Evolutionary conservation across 306 rosid species (phyloP).

Genomic region (Vigna radiata): DNA sequence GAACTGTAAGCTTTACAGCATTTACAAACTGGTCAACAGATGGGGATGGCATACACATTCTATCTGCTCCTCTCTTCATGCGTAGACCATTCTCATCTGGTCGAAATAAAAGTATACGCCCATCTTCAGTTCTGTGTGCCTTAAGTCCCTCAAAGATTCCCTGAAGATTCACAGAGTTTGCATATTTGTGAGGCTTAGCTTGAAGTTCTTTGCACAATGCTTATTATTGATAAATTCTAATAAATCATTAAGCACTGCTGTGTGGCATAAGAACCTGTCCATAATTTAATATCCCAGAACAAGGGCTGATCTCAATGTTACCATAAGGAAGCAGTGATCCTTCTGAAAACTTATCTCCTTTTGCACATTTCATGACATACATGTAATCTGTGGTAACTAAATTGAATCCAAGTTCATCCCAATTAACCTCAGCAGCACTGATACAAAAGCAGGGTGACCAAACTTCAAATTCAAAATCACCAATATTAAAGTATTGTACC

Average conservation of each 20-base stretch:
- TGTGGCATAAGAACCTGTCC: slow-evolving; percentile 60
- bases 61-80: slow-evolving; percentile 67
- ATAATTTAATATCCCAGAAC: slow-evolving; percentile 64
- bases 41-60: slow-evolving; percentile 74
- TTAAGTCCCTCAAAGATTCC: slow-evolving; percentile 75
- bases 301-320: slow-evolving; percentile 62
- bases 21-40: slow-evolving; percentile 60
- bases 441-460: not conserved
- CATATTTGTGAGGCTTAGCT: slow-evolving; percentile 1
- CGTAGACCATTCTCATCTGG: slow-evolving; percentile 67
- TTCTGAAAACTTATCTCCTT: slow-evolving; percentile 49
- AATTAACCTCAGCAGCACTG: slow-evolving; percentile 46
- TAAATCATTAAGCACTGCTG: not conserved
- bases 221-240: not conserved
- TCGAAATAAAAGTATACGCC: slow-evolving; percentile 56
- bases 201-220: not conserved
- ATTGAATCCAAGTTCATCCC: slow-evolving; percentile 64
- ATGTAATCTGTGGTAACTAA: slow-evolving; percentile 59
- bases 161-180: slow-evolving; percentile 37
- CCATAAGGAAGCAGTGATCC: slow-evolving; percentile 55
- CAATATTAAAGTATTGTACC: not conserved
- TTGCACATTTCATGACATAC: slow-evolving; percentile 58
- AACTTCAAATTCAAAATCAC: not conserved
- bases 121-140: slow-evolving; percentile 67
- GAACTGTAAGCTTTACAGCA: slow-evolving; percentile 63